phyloP scores from a whole-genome alignment of 2,329 filamentous ascomycete species.

The Gyromitra esculenta region DNA sequence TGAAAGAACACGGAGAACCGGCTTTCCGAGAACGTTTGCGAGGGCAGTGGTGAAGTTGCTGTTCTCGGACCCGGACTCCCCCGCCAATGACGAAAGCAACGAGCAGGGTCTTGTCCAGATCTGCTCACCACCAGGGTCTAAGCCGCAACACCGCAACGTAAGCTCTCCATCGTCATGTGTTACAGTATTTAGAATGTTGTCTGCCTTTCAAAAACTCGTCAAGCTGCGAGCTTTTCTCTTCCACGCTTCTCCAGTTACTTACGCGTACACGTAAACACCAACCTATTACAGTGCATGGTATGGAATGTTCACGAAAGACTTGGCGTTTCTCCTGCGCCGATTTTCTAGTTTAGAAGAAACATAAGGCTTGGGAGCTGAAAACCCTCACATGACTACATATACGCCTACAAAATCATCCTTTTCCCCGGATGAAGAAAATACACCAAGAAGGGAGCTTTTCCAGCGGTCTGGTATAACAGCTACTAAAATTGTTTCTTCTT shows the following conservation, averaged over 20 bases:
- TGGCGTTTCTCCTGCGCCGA: constrained; percentile 2
- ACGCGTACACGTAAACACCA: constrained; percentile 1
- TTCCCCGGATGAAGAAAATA: no score
- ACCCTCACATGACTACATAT: neutral
- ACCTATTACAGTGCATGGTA: neutral
- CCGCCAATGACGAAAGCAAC: constrained; percentile 52
- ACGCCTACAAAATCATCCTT: neutral
- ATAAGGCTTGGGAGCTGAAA: neutral
- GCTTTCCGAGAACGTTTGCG: constrained; percentile 43
- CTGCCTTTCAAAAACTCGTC: constrained; percentile 9
- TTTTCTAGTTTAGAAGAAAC: neutral
- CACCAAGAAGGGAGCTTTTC: no score
- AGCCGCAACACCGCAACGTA: constrained; percentile 48
- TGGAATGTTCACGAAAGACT: constrained; percentile 1
- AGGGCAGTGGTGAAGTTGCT: constrained; percentile 34
- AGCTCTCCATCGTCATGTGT: constrained; percentile 27
- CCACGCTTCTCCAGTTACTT: constrained; percentile 11
- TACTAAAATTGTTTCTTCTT: no score
- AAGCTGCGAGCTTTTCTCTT: neutral
- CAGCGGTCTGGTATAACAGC: no score
- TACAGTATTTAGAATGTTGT: constrained; percentile 14
- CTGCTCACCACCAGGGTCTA: constrained; percentile 43
- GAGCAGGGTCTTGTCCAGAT: constrained; percentile 29
- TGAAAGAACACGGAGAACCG: constrained; percentile 40
- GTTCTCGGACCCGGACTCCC: constrained; percentile 44